Evolutionary conservation across 768 basidiomycete genomes (phyloP), one percentile per base, ranked within the genome.

Genomic region (Mycena metata): DNA sequence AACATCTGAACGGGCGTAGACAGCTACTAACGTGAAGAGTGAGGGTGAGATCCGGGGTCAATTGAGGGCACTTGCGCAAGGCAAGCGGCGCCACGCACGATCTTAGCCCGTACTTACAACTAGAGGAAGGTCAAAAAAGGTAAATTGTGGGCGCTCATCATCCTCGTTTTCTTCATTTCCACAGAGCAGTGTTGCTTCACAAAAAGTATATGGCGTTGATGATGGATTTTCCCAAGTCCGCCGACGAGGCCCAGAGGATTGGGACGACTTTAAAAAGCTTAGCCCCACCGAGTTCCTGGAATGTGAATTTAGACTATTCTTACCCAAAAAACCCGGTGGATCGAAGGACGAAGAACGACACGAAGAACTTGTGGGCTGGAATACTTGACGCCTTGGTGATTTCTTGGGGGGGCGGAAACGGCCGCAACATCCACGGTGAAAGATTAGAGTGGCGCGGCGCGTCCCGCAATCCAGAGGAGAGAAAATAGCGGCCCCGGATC

Each of bases 261-360:
- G 69, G 69, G n/a, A 11, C n/a, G 17, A 71, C 67, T 59, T 69
- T 60, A 71, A 71, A 71, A 71, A 69, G 70, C 56, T 66, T 68
- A 65, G 46, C 58, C 35, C 52, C 59, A 61, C 70, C 70, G 60
- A 59, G 64, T 68, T 66, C 67, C 70, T 60, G 66, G 70, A 64
- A 69, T 26, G 39, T 26, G 55, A 59, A 33, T 49, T 50, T 19
- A 43, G n/a, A 33, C 60, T 65, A 41, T 60, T 69, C 59, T 61
- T 56, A 55, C 63, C 52, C 16, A 33, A 56, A 7, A 59, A 54
- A 43, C 41, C 30, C 60, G 65, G 69, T 62, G 69, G 46, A 57
- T 62, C 59, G 19, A 45, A 45, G 8, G 51, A 59, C 19, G 43
- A 64, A 59, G 36, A 36, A 43, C 23, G 24, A 35, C 36, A 33